phyloP scores from a whole-genome alignment of 2,329 filamentous ascomycete species.

The Hypoxylon sp. region DNA sequence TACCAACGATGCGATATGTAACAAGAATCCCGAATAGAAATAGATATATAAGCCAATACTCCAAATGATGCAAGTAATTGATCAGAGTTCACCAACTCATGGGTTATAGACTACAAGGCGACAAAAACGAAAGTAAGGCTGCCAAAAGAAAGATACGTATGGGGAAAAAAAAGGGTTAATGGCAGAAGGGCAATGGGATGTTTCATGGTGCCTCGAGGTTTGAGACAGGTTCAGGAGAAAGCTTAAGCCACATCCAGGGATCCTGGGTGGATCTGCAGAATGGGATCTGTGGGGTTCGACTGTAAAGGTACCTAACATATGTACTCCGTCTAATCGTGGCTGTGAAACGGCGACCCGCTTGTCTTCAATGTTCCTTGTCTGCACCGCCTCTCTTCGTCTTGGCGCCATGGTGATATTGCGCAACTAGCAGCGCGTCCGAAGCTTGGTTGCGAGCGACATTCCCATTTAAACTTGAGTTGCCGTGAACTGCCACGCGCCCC shows the following conservation, averaged over 20 bases:
- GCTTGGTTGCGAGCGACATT: slow-evolving; percentile 14
- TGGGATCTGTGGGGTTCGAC: background rate
- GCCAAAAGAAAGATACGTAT: slow-evolving; percentile 9
- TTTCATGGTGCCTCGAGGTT: slow-evolving; percentile 33
- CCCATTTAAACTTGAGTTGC: slow-evolving; percentile 25
- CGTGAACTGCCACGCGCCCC: slow-evolving; percentile 24
- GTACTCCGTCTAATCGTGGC: slow-evolving; percentile 6
- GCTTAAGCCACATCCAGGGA: slow-evolving; percentile 41
- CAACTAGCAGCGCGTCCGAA: slow-evolving; percentile 20
- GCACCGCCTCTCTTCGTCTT: slow-evolving; percentile 36
- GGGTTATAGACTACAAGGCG: slow-evolving; percentile 7
- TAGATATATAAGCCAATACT: slow-evolving; percentile 11
- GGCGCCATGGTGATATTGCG: slow-evolving; percentile 29
- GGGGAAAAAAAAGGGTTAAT: slow-evolving; percentile 20
- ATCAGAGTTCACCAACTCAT: slow-evolving; percentile 11
- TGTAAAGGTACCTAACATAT: no score
- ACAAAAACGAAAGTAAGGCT: slow-evolving; percentile 25
- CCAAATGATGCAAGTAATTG: slow-evolving; percentile 21
- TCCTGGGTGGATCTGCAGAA: slow-evolving; percentile 7
- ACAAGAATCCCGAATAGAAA: slow-evolving; percentile 21
- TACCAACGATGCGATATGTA: slow-evolving; percentile 1
- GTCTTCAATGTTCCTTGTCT: background rate
- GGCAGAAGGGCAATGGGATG: slow-evolving; percentile 20
- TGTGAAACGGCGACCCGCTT: slow-evolving; percentile 12
- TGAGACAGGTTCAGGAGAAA: slow-evolving; percentile 33